Conservation (phyloP, 805 yeast genomes). For the Candida pini region DNA sequence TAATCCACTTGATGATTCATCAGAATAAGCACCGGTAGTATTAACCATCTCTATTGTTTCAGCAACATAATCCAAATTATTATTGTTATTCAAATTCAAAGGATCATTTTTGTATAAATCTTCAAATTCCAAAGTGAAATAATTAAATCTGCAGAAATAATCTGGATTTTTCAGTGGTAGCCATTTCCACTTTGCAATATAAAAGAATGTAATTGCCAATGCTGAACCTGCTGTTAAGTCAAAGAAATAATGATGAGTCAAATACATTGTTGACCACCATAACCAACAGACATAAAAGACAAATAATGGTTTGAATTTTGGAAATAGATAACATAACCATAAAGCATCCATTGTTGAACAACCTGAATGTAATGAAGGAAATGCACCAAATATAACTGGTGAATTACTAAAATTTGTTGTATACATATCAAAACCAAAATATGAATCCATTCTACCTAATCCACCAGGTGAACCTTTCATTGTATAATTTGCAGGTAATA, state of each 20-base stretch:
- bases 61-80: constrained; percentile 5
- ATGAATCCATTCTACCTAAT: constrained; percentile 71
- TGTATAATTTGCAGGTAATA: constrained; percentile 80
- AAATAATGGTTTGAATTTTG: constrained; percentile 56
- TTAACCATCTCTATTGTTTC: constrained; percentile 15
- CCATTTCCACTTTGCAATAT: constrained; percentile 55
- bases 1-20: constrained; percentile 15
- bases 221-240: constrained; percentile 88
- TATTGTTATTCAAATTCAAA: constrained; percentile 9
- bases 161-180: constrained; percentile 55
- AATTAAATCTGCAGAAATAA: constrained; percentile 68
- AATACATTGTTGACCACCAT: constrained; percentile 99
- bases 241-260: constrained; percentile 91
- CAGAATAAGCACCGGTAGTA: constrained; percentile 1
- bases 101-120: constrained; percentile 33
- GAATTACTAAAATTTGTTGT: constrained; percentile 74
- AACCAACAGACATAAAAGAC: constrained; percentile 80
- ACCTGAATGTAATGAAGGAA: constrained; percentile 80
- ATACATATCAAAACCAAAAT: constrained; percentile 76
- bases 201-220: constrained; percentile 63
- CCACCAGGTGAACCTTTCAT: constrained; percentile 96
- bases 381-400: constrained; percentile 81
- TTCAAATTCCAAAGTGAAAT: constrained; percentile 34
- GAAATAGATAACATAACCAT: constrained; percentile 77
- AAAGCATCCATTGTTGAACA: constrained; percentile 89